Percentiles rank a stretch among this genome's conserved stretches.
Evolutionary conservation across 148 eudicot species (phyloP).

Genomic region (Chenopodium quinoa): DNA sequence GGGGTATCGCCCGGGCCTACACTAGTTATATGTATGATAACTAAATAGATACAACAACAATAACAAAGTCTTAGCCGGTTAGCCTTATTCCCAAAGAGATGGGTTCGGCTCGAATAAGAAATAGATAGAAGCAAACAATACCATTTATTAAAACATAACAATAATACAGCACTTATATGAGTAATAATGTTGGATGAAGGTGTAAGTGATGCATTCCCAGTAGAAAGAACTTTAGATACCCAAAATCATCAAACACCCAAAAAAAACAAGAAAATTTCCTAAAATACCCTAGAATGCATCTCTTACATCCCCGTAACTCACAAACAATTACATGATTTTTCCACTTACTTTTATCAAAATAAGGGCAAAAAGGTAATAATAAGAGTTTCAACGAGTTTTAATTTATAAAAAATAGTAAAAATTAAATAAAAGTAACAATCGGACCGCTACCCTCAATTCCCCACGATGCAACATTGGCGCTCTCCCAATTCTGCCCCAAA

Average conservation of each 20-base stretch:
- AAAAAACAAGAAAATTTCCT: background rate
- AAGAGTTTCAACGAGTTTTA: background rate
- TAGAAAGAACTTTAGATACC: conserved; percentile 28
- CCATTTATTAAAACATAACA: background rate
- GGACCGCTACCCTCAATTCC: conserved; percentile 99
- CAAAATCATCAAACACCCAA: background rate
- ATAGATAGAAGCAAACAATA: background rate
- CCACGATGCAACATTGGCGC: conserved; percentile 77
- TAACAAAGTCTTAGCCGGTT: too few relatives aligned
- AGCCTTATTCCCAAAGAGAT: too few relatives aligned
- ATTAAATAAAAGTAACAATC: conserved; percentile 38
- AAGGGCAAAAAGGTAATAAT: background rate
- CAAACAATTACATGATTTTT: conserved; percentile 6
- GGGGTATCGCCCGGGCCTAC: too few relatives aligned
- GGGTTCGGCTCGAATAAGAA: too few relatives aligned
- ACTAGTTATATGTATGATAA: too few relatives aligned
- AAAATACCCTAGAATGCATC: conserved; percentile 66
- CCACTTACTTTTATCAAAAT: too few relatives aligned
- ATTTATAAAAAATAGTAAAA: background rate
- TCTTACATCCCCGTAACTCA: conserved; percentile 60
- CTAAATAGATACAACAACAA: too few relatives aligned
- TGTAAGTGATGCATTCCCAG: conserved; percentile 77
- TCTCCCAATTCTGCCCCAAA: conserved; percentile 56
- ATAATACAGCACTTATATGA: background rate
- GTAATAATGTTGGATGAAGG: conserved; percentile 6